Base-by-base conservation (phyloP, 1,139 yeast genomes). In the Saccharomycopsis phalli region DNA sequence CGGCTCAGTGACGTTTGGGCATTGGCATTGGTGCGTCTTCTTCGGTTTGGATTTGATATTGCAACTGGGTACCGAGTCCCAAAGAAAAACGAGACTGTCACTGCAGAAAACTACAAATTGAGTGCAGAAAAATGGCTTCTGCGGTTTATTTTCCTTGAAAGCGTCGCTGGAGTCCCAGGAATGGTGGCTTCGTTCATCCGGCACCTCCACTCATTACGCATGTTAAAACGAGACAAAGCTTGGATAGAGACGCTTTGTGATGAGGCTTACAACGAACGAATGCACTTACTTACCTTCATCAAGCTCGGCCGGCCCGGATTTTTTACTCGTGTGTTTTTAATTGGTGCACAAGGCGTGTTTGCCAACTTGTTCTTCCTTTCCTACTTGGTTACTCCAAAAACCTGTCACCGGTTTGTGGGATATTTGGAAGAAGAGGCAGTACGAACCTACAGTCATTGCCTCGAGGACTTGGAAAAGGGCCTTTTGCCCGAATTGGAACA, bases 341-440 rank as follows among this genome's bases (percentile, higher is more conserved):
- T 73, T 49, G 60, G 71, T 35, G 87, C 82, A 2, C 91, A 81
- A 54, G 88, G 88, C 8, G 73, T 80, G 2, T 81, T 81, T 56
- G 71, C 76, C 58, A 80, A 80, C 57, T 42, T 69, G 20, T 81
- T 81, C 64, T 80, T 81, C 58, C 56, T 77, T 40, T 61, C 69
- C 33, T 81, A 81, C 58, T 59, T 81, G 42, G 49, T 71, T 31
- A 66, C 70, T 46, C 88, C 91, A 11, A 67, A 68, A 38, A 69
- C 76, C 43, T 80, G 88, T 51, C 91, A 81, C 53, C 62, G 91
- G 46, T 79, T 81, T 55, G 91, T 81, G 34, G 91, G 91, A 2
- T 80, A 81, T 55, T 63, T 81, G 35, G 91, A 81, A 56, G 91
- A 81, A 54, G 88, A 81, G 55, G 88, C 88, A 1, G 84, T 81